Base-by-base conservation (phyloP, 2,329 filamentous ascomycete genomes). In the Apiospora phragmitis region DNA sequence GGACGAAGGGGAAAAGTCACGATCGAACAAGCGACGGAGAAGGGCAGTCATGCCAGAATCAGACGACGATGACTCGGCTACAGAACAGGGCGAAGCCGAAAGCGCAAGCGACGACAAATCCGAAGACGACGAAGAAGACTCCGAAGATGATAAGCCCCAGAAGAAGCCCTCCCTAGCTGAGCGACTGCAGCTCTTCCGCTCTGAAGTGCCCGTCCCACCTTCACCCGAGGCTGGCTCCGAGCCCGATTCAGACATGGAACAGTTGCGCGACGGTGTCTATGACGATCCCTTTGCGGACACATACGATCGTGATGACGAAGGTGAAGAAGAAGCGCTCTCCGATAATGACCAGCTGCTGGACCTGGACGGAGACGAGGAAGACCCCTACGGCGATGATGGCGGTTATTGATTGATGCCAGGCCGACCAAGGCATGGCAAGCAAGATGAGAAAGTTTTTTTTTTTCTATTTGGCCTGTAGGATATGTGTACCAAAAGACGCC, bases 151-250 rank as follows among this genome's bases (percentile, higher is more conserved):
- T 11, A 42, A 55, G 43, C 32, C 43, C 16, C 43, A 38, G 16
- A 49, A 35, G 45, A 68, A 68, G 29, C 67, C n/a, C 14, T 68
- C 67, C 1, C 32, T 68, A 21, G 43, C 45, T 24, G 67, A 68
- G n/a, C 45, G 67, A 29, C 43, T 68, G 43, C 45, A 68, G 32
- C 43, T 55, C 21, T 68, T 68, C 67, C 67, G 67, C 29, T 68
- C 67, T 7, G 43, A 68, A 49, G 67, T 68, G 4, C 67, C 67
- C n/a, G 29, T 26, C 4, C 45, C 45, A 7, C 45, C 67, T 16
- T 68, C 67, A 29, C 67, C 67, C n/a, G 45, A 55, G n/a, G 18
- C 67, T 6, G 67, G 45, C 45, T 68, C 67, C 3, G 45, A 68
- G 7, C 29, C 45, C 26, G 67, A 68, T 26, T 49, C 43, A 29